Conservation (phyloP, 1,139 yeast species). For the Magnusiomyces tetraspermus region DNA sequence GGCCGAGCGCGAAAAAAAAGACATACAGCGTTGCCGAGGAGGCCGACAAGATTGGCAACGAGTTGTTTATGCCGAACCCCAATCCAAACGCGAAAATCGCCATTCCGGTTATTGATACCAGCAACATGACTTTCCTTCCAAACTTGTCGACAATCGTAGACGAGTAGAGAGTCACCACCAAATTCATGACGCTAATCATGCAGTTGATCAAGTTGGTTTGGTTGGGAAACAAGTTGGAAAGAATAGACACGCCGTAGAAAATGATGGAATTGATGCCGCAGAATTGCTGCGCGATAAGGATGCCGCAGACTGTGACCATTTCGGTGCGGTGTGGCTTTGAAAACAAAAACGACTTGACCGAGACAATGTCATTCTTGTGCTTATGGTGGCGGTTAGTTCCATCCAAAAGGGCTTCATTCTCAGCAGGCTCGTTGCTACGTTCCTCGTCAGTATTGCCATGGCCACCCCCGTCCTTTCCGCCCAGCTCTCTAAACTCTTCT, state of each 20-base stretch:
- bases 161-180: conserved; percentile 58
- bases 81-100: conserved; percentile 53
- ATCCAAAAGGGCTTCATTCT: conserved; percentile 5
- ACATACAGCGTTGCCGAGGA: conserved; percentile 64
- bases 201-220: conserved; percentile 65
- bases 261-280: conserved; percentile 88
- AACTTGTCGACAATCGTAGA: conserved; percentile 63
- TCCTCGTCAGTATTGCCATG: not conserved
- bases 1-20: conserved; percentile 76
- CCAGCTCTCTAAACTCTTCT: conserved; percentile 19
- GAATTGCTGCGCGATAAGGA: conserved; percentile 81
- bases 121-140: conserved; percentile 69
- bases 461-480: conserved; percentile 1
- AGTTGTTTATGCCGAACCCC: conserved; percentile 52
- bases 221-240: conserved; percentile 58
- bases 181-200: conserved; percentile 62
- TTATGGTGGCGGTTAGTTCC: not conserved
- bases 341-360: conserved; percentile 38
- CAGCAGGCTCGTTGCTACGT: not conserved
- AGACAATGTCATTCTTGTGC: conserved; percentile 1
- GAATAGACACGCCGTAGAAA: conserved; percentile 81
- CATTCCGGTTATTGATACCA: conserved; percentile 61
- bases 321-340: conserved; percentile 48
- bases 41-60: conserved; percentile 47
- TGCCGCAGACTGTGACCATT: conserved; percentile 56